phyloP scores from a whole-genome alignment of 139 green algal genomes.

The Ostreobium quekettii region DNA sequence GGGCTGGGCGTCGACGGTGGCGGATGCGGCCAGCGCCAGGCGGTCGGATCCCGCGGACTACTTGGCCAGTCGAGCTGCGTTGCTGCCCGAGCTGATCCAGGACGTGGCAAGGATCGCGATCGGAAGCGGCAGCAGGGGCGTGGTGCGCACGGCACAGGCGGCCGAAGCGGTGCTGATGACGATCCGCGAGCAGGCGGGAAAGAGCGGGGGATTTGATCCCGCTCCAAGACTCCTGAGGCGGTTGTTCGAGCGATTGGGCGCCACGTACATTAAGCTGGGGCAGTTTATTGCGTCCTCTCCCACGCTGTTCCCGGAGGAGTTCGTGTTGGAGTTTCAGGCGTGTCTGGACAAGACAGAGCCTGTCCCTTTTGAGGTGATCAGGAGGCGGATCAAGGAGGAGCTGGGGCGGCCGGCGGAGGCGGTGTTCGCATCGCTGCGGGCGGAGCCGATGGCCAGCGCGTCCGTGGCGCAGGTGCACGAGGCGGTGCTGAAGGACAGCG shows the following conservation, averaged over 20 bases:
- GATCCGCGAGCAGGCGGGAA: conserved; percentile 29
- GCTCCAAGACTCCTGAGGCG: conserved; percentile 50
- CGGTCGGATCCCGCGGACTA: neutral
- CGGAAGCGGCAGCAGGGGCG: conserved; percentile 38
- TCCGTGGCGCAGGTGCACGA: conserved; percentile 89
- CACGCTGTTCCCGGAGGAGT: conserved; percentile 89
- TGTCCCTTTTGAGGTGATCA: conserved; percentile 66
- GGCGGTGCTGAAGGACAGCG: conserved; percentile 61
- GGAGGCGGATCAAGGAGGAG: conserved; percentile 35
- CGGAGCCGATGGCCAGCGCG: conserved; percentile 71
- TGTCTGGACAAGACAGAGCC: conserved; percentile 86
- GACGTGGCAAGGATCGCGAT: conserved; percentile 40
- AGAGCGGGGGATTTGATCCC: conserved; percentile 18
- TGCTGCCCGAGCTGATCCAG: conserved; percentile 44
- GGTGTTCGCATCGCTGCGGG: conserved; percentile 80
- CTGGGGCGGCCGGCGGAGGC: conserved; percentile 52
- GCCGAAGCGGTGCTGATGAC: conserved; percentile 35
- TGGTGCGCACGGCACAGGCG: conserved; percentile 48
- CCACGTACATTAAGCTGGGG: conserved; percentile 91
- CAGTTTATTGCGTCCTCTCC: conserved; percentile 79
- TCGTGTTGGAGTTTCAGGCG: conserved; percentile 93
- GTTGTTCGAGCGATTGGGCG: conserved; percentile 90
- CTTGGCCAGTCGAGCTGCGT: neutral
- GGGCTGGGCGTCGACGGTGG: too few relatives aligned
- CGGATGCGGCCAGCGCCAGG: too few relatives aligned